Conservation (phyloP, 768 basidiomycete species). For the Agrocybe pediades region DNA sequence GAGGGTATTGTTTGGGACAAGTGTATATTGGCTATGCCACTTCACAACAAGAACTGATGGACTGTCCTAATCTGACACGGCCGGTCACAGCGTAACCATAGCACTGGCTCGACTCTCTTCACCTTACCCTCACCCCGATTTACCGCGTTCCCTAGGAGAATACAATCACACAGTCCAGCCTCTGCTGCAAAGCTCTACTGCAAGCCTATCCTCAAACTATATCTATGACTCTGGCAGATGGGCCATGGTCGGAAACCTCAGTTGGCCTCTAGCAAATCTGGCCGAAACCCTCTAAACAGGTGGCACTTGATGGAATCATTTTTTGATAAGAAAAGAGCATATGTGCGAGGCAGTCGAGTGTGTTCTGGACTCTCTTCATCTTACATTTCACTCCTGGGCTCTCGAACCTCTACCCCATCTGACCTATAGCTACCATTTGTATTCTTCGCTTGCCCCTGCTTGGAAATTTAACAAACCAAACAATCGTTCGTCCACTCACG, state of each 20-base stretch:
- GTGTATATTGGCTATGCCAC: slow-evolving; percentile 15
- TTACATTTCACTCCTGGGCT: neutral
- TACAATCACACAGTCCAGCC: neutral
- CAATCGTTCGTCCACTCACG: no score
- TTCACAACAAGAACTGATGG: slow-evolving; percentile 17
- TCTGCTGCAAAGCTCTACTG: neutral
- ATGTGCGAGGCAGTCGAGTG: no score
- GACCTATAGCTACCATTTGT: no score
- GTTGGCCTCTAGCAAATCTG: neutral
- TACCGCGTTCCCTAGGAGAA: slow-evolving; percentile 3
- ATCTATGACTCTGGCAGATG: neutral
- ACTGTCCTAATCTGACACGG: slow-evolving; percentile 11
- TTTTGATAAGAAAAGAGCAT: neutral
- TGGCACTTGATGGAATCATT: neutral
- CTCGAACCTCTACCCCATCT: neutral
- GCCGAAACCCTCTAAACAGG: neutral
- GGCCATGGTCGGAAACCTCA: neutral
- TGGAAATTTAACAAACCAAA: no score
- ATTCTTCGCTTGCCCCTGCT: no score
- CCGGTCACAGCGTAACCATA: slow-evolving; percentile 21
- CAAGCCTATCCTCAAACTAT: neutral
- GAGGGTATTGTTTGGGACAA: slow-evolving; percentile 8
- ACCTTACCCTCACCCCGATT: neutral
- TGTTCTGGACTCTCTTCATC: neutral
- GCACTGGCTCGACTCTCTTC: slow-evolving; percentile 10